These are phyloP conservation scores for Rhizophora apiculata DNA, from an alignment of 345 rosid species.

Conservation along the genomic window DNA sequence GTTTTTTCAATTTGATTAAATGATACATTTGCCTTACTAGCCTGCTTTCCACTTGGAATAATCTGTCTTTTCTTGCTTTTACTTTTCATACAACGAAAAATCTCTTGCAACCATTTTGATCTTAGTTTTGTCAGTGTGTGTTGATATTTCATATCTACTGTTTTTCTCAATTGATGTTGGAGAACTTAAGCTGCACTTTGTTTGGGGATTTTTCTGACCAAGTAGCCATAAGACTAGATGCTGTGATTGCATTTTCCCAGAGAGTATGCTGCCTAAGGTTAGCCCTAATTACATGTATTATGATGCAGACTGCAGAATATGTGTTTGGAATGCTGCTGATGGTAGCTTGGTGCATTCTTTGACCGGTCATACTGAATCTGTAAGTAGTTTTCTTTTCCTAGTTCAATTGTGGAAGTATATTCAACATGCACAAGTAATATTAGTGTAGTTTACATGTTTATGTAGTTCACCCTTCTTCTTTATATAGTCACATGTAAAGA, in stretches of 20 bases:
- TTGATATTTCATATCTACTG: neutral
- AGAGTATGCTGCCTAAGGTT: neutral
- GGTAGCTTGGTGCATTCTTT: conserved; percentile 93
- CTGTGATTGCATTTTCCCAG: neutral
- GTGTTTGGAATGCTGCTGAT: conserved; percentile 99
- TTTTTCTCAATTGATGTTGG: neutral
- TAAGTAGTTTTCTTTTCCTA: conserved; percentile 38
- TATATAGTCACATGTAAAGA: too few species aligned
- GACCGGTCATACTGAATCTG: conserved; percentile 95
- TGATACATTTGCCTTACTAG: too few species aligned
- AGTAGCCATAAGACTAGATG: neutral
- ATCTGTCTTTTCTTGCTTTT: neutral
- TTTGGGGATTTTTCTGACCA: neutral
- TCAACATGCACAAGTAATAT: neutral
- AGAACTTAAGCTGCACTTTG: neutral
- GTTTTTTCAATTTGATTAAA: too few species aligned
- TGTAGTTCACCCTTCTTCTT: too few species aligned
- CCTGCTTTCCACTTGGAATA: neutral
- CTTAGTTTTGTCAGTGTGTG: neutral
- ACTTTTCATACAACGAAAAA: too few species aligned
- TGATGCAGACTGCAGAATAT: conserved; percentile 93
- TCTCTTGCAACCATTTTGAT: too few species aligned
- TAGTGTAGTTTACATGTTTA: too few species aligned
- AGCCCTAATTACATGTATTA: conserved; percentile 10
- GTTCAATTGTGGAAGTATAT: neutral